Conservation (phyloP, 495 filamentous ascomycete genomes). For the Aspergillus ostianus region DNA sequence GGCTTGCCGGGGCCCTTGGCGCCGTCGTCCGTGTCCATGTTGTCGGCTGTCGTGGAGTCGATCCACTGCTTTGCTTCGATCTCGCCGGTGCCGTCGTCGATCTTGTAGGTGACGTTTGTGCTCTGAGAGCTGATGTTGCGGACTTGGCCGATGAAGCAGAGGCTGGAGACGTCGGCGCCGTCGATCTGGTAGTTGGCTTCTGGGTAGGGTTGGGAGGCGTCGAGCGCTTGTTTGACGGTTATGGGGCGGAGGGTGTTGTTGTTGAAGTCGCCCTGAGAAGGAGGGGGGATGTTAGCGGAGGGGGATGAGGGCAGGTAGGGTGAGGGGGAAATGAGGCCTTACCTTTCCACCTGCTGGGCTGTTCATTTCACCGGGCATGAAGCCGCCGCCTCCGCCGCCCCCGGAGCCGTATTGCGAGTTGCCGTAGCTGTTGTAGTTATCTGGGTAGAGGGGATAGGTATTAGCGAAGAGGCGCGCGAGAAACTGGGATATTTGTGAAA, state of each 20-base stretch:
- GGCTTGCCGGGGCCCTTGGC: slow-evolving; percentile 24
- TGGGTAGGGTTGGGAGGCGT: slow-evolving; percentile 70
- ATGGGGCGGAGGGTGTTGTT: slow-evolving; percentile 82
- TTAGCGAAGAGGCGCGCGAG: not conserved
- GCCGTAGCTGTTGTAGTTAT: slow-evolving; percentile 44
- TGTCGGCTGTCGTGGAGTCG: slow-evolving; percentile 55
- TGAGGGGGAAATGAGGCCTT: not conserved
- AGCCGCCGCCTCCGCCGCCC: slow-evolving; percentile 69
- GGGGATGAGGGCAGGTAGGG: not conserved
- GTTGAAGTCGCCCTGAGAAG: slow-evolving; percentile 35
- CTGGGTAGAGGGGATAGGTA: slow-evolving; percentile 10
- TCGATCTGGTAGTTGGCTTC: slow-evolving; percentile 79
- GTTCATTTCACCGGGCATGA: slow-evolving; percentile 54
- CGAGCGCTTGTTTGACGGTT: slow-evolving; percentile 90
- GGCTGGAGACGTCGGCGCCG: slow-evolving; percentile 55
- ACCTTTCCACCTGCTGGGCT: slow-evolving; percentile 48
- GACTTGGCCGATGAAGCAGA: slow-evolving; percentile 88
- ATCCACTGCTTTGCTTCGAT: slow-evolving; percentile 94
- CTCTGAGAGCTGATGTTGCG: slow-evolving; percentile 80
- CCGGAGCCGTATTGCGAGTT: slow-evolving; percentile 40
- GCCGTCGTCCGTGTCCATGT: slow-evolving; percentile 46
- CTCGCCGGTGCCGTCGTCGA: slow-evolving; percentile 92
- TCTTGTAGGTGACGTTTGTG: slow-evolving; percentile 85
- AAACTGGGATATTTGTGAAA: not conserved
- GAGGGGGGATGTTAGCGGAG: slow-evolving; percentile 1